Evolutionary conservation across 2,329 filamentous ascomycete species (phyloP).

Genomic region (Tolypocladium tundrense): DNA sequence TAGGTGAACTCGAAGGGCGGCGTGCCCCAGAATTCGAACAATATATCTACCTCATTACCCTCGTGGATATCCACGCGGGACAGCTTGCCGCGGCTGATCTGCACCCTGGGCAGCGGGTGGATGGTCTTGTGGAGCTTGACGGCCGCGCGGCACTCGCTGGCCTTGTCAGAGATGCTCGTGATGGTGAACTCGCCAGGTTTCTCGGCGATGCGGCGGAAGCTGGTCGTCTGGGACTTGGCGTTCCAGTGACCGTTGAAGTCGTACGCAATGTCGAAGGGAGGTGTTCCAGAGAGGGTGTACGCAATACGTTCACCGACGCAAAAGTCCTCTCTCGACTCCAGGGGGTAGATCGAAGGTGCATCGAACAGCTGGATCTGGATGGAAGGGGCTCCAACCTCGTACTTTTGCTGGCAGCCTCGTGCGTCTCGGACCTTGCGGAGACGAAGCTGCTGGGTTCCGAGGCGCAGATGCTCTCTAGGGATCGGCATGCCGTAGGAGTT

Average conservation of each 20-base stretch:
- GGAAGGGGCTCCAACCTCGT: conserved; percentile 58
- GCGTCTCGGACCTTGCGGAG: conserved; percentile 85
- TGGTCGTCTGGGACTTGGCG: conserved; percentile 68
- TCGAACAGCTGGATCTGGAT: conserved; percentile 91
- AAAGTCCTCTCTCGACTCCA: conserved; percentile 78
- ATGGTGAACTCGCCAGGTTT: conserved; percentile 82
- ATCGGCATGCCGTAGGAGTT: conserved; percentile 72
- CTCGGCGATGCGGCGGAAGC: conserved; percentile 88
- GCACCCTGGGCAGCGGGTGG: conserved; percentile 84
- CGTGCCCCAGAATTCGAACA: conserved; percentile 91
- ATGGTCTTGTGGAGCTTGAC: conserved; percentile 74
- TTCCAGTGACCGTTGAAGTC: conserved; percentile 76
- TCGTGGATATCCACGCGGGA: conserved; percentile 90
- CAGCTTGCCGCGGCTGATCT: conserved; percentile 74
- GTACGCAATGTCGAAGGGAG: conserved; percentile 90
- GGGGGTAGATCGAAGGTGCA: conserved; percentile 78
- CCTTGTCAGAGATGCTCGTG: conserved; percentile 76
- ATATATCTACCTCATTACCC: conserved; percentile 83
- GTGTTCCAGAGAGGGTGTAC: conserved; percentile 81
- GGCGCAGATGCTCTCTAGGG: conserved; percentile 71
- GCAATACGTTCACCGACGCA: conserved; percentile 93
- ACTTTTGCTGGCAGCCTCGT: conserved; percentile 73
- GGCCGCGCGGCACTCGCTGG: conserved; percentile 74
- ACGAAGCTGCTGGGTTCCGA: conserved; percentile 81
- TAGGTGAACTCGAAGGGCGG: conserved; percentile 98